Evolutionary conservation across 2,329 filamentous ascomycete species (phyloP).

Genomic region (Pseudogymnoascus sp.): DNA sequence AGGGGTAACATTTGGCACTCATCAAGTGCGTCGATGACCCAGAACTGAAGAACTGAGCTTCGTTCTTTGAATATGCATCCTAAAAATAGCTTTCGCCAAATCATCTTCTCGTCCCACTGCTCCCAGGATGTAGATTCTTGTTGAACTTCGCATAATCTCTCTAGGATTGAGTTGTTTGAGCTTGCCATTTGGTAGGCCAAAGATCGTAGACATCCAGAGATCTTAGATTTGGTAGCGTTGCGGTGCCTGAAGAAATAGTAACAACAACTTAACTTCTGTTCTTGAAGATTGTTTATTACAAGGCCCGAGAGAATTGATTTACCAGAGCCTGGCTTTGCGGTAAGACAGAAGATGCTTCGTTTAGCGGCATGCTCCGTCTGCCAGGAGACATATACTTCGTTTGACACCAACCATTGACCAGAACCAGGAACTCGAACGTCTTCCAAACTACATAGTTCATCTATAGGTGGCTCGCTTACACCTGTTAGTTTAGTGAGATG

Average conservation of each 20-base stretch:
- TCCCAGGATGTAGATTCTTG: slow-evolving; percentile 20
- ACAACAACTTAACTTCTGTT: slow-evolving; percentile 11
- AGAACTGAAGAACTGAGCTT: slow-evolving; percentile 22
- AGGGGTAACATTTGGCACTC: slow-evolving; percentile 24
- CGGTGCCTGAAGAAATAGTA: slow-evolving; percentile 23
- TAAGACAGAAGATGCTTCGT: slow-evolving; percentile 21
- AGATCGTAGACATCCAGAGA: slow-evolving; percentile 18
- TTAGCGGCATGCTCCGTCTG: not conserved
- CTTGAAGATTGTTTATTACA: slow-evolving; percentile 16
- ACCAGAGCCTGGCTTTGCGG: slow-evolving; percentile 22
- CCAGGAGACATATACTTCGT: not conserved
- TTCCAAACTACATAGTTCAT: not conserved
- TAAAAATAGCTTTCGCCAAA: slow-evolving; percentile 30
- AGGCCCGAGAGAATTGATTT: slow-evolving; percentile 19
- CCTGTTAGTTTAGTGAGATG: slow-evolving; percentile 5
- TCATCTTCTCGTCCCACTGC: slow-evolving; percentile 22
- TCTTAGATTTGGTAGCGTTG: slow-evolving; percentile 15
- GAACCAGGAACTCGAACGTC: not conserved
- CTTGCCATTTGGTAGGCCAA: slow-evolving; percentile 30
- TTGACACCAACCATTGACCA: not conserved
- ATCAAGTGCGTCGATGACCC: slow-evolving; percentile 31
- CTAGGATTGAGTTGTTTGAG: slow-evolving; percentile 17
- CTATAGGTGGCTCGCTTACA: not conserved
- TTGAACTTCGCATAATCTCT: slow-evolving; percentile 19
- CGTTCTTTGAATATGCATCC: slow-evolving; percentile 25